These are phyloP conservation scores for Hemisphaericaspora xylanilytica DNA, from an alignment of 1,139 yeast genomes.

Conservation along the genomic window DNA sequence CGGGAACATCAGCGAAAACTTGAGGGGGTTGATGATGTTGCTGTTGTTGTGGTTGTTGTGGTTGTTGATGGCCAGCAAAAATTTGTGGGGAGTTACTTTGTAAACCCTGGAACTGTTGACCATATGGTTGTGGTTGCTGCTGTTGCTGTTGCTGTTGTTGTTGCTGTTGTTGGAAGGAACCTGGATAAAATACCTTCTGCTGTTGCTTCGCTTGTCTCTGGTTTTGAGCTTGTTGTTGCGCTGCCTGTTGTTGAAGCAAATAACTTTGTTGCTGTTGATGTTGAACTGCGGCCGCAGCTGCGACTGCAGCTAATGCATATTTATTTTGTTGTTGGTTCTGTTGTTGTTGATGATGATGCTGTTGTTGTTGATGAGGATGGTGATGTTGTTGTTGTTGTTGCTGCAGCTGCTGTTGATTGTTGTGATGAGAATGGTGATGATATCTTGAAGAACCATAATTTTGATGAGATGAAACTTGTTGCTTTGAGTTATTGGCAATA, in stretches of 20 bases:
- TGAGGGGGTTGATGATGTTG: conserved; percentile 13
- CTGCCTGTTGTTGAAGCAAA: conserved; percentile 17
- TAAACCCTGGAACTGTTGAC: conserved; percentile 5
- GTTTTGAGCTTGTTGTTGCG: conserved; percentile 11
- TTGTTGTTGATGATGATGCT: conserved; percentile 11
- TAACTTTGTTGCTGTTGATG: conserved; percentile 23
- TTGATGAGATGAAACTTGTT: conserved; percentile 12
- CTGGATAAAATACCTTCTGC: conserved; percentile 8
- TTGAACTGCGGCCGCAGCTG: conserved; percentile 31
- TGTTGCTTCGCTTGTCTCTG: conserved; percentile 12
- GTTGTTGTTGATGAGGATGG: conserved; percentile 9
- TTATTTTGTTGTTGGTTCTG: conserved; percentile 17
- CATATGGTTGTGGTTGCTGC: conserved; percentile 6
- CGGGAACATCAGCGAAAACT: conserved; percentile 13
- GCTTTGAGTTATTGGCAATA: conserved; percentile 12
- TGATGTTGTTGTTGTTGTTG: conserved; percentile 11
- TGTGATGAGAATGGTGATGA: conserved; percentile 10
- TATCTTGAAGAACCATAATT: conserved; percentile 10
- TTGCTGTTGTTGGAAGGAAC: conserved; percentile 8
- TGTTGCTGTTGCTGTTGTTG: conserved; percentile 11
- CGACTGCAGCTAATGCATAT: conserved; percentile 30
- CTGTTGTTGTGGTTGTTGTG: conserved; percentile 8
- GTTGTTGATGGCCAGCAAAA: conserved; percentile 10
- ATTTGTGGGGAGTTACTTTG: conserved; percentile 10
- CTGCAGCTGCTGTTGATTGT: conserved; percentile 9